Evolutionary conservation across 2,329 filamentous ascomycete species (phyloP), one percentile per base, ranked within the genome.

Genomic region (Aspergillus latus): DNA sequence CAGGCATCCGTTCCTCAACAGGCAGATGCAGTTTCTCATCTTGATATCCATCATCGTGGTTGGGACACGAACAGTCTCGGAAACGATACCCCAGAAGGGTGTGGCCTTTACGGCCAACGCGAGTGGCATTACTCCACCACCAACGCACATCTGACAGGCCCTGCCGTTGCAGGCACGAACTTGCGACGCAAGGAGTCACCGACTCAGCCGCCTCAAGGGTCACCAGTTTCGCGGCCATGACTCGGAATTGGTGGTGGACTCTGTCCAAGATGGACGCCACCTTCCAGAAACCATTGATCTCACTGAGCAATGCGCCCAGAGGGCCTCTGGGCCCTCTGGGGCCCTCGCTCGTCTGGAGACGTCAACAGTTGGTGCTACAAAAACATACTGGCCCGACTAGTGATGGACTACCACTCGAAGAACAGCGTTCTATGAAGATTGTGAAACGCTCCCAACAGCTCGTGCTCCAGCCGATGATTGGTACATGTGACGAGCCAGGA

Each of bases 1-100:
- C 52, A 49, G 48, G 15, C 29, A n/a, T 49, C 49, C 32, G 47
- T 37, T 28, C 45, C 37, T 53, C 56, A 58, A 40, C 49, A 58
- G 52, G 52, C 49, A 45, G 46, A 46, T 57, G 54, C 54, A 54
- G 50, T 8, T 26, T 34, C 15, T 7, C 39, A 2, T 32, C 39
- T 21, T 34, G 11, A 39, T 52, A 21, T 15, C 13, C 47, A 16
- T 29, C 40, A 21, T 29, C 49, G 42, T n/a, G 26, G 36, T 46
- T 45, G 55, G 49, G 16, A 29, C 44, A 56, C 48, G 34, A 34
- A 47, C 32, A 16, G 40, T 36, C 9, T 10, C 4, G 26, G 26
- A 28, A 5, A 15, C 47, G 48, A 53, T 53, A 57, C 55, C 55
- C 55, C 49, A 40, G 54, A 57, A 51, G 46, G 49, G 1, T 21